Percentiles rank a stretch among this genome's conserved stretches.
These are phyloP conservation scores for Phytophthora tubulina DNA, from an alignment of 352 stramenopile species.

Conservation along the genomic window DNA sequence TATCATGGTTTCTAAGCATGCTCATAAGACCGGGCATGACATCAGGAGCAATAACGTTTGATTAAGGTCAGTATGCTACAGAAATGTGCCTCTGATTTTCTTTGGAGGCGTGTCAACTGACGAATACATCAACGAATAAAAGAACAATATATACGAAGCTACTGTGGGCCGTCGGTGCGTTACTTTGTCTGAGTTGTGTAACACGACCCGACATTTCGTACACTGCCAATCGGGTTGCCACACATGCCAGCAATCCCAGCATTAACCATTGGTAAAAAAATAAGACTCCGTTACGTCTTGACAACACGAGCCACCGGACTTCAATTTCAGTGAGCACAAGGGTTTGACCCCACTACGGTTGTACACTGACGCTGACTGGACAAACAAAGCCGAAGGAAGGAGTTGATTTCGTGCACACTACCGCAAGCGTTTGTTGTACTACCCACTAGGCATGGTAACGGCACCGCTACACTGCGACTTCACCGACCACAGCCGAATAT, in stretches of 20 bases:
- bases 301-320: not conserved
- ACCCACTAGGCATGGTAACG: not conserved
- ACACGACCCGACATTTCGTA: slow-evolving; percentile 7
- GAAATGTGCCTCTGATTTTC: too few relatives aligned
- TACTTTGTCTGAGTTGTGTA: slow-evolving; percentile 13
- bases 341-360: not conserved
- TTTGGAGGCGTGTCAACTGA: too few relatives aligned
- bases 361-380: not conserved
- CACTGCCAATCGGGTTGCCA: slow-evolving; percentile 6
- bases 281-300: slow-evolving; percentile 6
- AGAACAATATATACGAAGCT: not conserved
- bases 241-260: not conserved
- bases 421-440: not conserved
- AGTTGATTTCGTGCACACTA: not conserved
- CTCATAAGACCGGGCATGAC: too few relatives aligned
- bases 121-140: slow-evolving; percentile 7
- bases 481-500: slow-evolving; percentile 9
- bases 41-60: too few relatives aligned
- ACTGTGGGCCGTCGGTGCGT: not conserved
- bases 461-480: not conserved
- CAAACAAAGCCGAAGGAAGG: not conserved
- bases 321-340: not conserved
- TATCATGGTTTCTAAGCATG: too few relatives aligned
- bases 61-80: too few relatives aligned
- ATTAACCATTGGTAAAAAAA: not conserved